Base-by-base conservation (phyloP, 306 rosid genomes). In the Quercus bicolor region DNA sequence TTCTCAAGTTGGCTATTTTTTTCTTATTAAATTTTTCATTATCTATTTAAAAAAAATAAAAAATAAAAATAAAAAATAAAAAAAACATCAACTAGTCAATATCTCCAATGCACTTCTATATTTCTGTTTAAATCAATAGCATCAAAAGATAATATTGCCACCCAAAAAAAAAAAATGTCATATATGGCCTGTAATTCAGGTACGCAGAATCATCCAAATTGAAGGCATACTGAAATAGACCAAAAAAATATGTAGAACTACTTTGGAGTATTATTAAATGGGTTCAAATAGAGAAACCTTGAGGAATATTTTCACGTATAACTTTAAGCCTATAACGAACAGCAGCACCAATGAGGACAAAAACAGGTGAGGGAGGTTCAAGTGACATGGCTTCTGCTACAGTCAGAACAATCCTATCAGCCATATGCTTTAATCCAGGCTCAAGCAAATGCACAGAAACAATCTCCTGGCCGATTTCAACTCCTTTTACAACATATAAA, bases 341-440 rank as follows among this genome's bases (percentile, higher is more conserved):
- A 74, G 79, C 85, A 68, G 97, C 93, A 57, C 97, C 95, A 85
- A 89, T 78, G 62, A 94, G 93, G 53, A 92, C 97, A 84, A 83
- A 84, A 87, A 94, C 92, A 56, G 98, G 98, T 21, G 98, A 94
- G 66, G 93, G 97, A 74, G 98, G 98, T 70, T 89, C 87, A 51
- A 92, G 91, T 4, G 95, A 92, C 90, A 92, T 94, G 68, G 98
- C 98, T 88, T 94, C 98, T 54, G 98, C 98, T 45, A 94, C 98
- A 70, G 98, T 94, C 66, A 94, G 86, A 84, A 86, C 81, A 74
- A 94, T 92, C 85, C 89, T 86, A 70, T 94, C 98, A 23, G 87
- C 73, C 93, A 92, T 75, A 74, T 86, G 85, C 84, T 79, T 78
- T 10, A 84, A 72, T 40, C 82, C 87, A 19, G 95, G 95, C 85